Evolutionary conservation across 352 stramenopile species (phyloP), one percentile per base, ranked within the genome.

Genomic region (Pythium periplocum): DNA sequence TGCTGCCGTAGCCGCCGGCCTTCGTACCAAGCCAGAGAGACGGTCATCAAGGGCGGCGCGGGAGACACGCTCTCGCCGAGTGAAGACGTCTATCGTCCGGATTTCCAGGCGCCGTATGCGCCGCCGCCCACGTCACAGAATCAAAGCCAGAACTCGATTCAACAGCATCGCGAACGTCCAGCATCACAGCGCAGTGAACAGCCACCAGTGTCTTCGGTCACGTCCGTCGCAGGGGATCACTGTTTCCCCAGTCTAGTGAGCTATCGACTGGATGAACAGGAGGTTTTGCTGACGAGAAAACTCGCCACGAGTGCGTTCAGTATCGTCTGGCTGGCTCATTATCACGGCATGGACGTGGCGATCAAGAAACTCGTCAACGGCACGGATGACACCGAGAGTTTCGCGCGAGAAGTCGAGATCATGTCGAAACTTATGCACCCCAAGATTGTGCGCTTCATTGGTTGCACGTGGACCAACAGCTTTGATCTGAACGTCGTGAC

Each of bases 291-390:
- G 30, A 87, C 77, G 38, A 75, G 80, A 34, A 87, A 86, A 54
- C 74, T 90, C 46, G 85, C 78, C 35, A 87, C 71, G 48, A 78
- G 80, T 34, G 78, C 80, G 31, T 89, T 87, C 45, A 74, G 80
- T 37, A 77, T 89, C 36, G 76, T 88, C 17, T 90, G 78, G 80
- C 66, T 90, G 10, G 80, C 75, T 3, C 78, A 90, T 62, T 90
- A 89, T 66, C 80, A 89, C 48, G 78, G 77, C 30, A 73, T 86
- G 50, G 72, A 73, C 1, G 80, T 90, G 11, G 80, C 78, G 0
- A 74, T 90, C 7, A 90, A 90, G 66, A 73, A 76, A 59, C 87
- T 90, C 74, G 81, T 89, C 47, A 74, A 88, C 60, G 75, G 77
- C 37, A 74, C 86, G 41, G 75, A 86, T 40, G 75, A 89, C 49